Evolutionary conservation across 2,329 filamentous ascomycete genomes (phyloP).

Genomic region (Cladosporium sp.): DNA sequence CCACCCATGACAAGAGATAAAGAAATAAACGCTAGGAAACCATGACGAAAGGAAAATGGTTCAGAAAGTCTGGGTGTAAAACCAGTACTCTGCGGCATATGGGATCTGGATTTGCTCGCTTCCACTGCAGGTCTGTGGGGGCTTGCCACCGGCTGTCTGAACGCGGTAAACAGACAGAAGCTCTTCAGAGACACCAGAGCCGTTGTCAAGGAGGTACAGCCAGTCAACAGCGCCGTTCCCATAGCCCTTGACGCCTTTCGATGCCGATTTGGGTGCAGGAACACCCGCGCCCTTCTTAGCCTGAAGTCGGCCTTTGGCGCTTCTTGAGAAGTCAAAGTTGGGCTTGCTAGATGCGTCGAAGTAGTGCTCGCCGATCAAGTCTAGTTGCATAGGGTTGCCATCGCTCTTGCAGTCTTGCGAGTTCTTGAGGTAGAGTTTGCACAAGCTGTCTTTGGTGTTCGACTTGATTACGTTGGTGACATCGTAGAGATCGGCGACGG

Average conservation of each 20-base stretch:
- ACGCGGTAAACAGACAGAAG: constrained; percentile 50
- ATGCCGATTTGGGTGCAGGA: constrained; percentile 51
- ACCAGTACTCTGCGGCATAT: constrained; percentile 52
- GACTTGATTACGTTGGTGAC: constrained; percentile 42
- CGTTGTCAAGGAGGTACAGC: constrained; percentile 47
- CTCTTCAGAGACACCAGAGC: constrained; percentile 37
- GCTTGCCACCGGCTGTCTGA: constrained; percentile 49
- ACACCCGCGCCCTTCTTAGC: constrained; percentile 53
- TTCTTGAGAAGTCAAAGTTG: constrained; percentile 53
- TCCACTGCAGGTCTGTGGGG: constrained; percentile 41
- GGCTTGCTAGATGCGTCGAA: constrained; percentile 56
- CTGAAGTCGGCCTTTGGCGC: constrained; percentile 33
- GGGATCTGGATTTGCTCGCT: constrained; percentile 39
- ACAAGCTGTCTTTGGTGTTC: constrained; percentile 24
- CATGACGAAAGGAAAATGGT: background rate
- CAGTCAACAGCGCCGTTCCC: constrained; percentile 46
- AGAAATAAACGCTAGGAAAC: background rate
- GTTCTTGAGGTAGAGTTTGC: constrained; percentile 21
- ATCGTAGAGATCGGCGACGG: constrained; percentile 48
- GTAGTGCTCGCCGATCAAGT: constrained; percentile 63
- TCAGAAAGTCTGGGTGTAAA: constrained; percentile 37
- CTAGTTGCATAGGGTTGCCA: constrained; percentile 17
- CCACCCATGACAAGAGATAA: background rate
- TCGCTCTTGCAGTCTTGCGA: constrained; percentile 18
- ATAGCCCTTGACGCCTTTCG: constrained; percentile 38